Conservation (phyloP, 352 stramenopile genomes). For the Pythium vanterpoolii region DNA sequence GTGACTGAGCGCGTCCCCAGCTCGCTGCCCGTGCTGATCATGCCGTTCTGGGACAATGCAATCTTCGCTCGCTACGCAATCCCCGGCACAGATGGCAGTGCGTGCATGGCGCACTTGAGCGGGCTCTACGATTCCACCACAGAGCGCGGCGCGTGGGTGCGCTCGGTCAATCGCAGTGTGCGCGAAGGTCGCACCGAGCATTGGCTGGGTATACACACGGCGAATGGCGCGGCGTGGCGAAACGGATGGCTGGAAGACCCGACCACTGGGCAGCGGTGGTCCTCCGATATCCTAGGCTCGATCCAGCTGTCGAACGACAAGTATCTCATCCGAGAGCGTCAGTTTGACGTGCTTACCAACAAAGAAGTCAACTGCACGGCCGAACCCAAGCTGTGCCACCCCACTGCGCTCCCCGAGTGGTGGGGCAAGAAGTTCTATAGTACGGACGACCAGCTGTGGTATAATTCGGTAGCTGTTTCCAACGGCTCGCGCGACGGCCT, state of each 20-base stretch:
- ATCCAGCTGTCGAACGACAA: background rate
- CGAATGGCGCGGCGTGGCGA: conserved; percentile 23
- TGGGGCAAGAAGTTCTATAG: conserved; percentile 15
- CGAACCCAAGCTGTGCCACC: conserved; percentile 4
- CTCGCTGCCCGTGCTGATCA: conserved; percentile 38
- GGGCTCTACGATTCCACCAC: conserved; percentile 29
- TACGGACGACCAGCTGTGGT: conserved; percentile 1
- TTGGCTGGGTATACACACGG: conserved; percentile 8
- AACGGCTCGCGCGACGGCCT: conserved; percentile 35
- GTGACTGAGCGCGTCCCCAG: conserved; percentile 14
- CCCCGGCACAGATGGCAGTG: conserved; percentile 30
- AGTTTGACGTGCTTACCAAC: conserved; percentile 31
- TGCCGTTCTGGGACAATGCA: conserved; percentile 47
- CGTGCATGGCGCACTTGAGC: conserved; percentile 33
- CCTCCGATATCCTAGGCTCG: conserved; percentile 31
- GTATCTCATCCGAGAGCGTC: conserved; percentile 20
- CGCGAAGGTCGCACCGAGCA: conserved; percentile 14
- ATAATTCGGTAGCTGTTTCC: conserved; percentile 10
- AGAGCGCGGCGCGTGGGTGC: conserved; percentile 13
- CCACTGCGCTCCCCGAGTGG: conserved; percentile 9
- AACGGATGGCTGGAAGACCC: conserved; percentile 45
- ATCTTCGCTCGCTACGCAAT: conserved; percentile 29
- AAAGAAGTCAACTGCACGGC: conserved; percentile 30
- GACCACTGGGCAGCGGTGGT: conserved; percentile 19
- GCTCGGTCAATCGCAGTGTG: conserved; percentile 23